phyloP scores from a whole-genome alignment of 306 rosid genomes.

The Lagenaria siceraria region DNA sequence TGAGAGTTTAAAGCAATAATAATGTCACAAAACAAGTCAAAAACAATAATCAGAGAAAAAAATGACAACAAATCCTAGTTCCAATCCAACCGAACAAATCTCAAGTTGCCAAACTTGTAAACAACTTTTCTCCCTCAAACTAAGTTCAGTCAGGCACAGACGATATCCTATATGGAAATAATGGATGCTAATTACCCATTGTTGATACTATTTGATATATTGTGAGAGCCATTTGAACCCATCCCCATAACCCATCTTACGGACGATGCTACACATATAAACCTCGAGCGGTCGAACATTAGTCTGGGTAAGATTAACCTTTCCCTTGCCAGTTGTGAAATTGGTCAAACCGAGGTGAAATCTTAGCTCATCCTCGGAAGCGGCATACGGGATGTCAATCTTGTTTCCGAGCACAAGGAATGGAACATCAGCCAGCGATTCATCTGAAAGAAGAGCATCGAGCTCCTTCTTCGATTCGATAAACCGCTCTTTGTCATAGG shows the following conservation, averaged over 20 bases:
- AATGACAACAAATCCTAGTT: background rate
- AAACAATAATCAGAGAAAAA: background rate
- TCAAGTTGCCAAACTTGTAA: background rate
- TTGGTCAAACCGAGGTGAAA: slow-evolving; percentile 34
- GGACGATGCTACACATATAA: slow-evolving; percentile 45
- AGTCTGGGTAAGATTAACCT: slow-evolving; percentile 31
- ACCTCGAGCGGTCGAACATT: slow-evolving; percentile 48
- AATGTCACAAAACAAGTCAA: background rate
- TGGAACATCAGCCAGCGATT: slow-evolving; percentile 33
- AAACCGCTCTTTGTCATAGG: slow-evolving; percentile 37
- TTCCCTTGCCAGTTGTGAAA: slow-evolving; percentile 48
- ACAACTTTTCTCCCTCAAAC: background rate
- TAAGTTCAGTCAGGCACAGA: background rate
- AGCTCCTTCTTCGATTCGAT: slow-evolving; percentile 39
- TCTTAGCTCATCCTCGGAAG: slow-evolving; percentile 43
- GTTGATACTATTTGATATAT: slow-evolving; percentile 28
- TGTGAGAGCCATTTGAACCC: slow-evolving; percentile 51
- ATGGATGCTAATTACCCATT: slow-evolving; percentile 3
- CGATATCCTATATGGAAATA: background rate
- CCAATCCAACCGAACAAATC: background rate
- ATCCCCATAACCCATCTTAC: slow-evolving; percentile 51
- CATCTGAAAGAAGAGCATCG: slow-evolving; percentile 39
- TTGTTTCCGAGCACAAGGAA: slow-evolving; percentile 43
- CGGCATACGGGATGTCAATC: slow-evolving; percentile 41
- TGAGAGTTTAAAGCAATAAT: slow-evolving; percentile 2